Evolutionary conservation across 2,329 filamentous ascomycete genomes (phyloP).

Genomic region (Cytospora mali): DNA sequence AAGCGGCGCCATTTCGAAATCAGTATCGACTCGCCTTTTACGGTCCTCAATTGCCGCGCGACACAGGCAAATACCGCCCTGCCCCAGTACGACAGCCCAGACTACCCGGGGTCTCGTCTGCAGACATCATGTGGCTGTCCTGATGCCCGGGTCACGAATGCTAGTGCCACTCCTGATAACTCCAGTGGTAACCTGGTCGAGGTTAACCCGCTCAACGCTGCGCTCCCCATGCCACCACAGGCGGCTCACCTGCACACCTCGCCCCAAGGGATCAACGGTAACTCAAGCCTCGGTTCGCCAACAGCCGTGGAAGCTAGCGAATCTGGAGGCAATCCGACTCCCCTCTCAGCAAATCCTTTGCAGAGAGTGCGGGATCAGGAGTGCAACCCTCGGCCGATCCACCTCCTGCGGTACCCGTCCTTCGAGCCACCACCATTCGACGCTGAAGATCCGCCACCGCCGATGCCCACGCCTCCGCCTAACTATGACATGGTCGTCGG

Average conservation of each 20-base stretch:
- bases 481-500: conserved; percentile 81
- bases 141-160: conserved; percentile 54
- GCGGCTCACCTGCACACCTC: conserved; percentile 54
- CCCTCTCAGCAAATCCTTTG: conserved; percentile 36
- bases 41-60: conserved; percentile 90
- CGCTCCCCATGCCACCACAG: conserved; percentile 54
- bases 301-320: conserved; percentile 28
- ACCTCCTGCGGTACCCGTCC: conserved; percentile 79
- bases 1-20: conserved; percentile 93
- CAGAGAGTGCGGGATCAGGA: conserved; percentile 39
- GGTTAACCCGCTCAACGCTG: conserved; percentile 25
- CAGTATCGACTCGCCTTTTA: conserved; percentile 93
- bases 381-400: conserved; percentile 69
- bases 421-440: conserved; percentile 89
- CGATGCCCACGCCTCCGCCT: conserved; percentile 73
- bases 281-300: conserved; percentile 16
- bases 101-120: conserved; percentile 54
- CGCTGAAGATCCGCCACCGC: conserved; percentile 75
- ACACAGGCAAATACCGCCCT: conserved; percentile 86
- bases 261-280: conserved; percentile 25
- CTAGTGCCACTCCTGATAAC: conserved; percentile 64
- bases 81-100: conserved; percentile 70
- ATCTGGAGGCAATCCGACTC: conserved; percentile 30
- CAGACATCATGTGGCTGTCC: conserved; percentile 58
- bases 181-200: conserved; percentile 54